Evolutionary conservation across 306 rosid genomes (phyloP).

Genomic region (Biancaea sappan): DNA sequence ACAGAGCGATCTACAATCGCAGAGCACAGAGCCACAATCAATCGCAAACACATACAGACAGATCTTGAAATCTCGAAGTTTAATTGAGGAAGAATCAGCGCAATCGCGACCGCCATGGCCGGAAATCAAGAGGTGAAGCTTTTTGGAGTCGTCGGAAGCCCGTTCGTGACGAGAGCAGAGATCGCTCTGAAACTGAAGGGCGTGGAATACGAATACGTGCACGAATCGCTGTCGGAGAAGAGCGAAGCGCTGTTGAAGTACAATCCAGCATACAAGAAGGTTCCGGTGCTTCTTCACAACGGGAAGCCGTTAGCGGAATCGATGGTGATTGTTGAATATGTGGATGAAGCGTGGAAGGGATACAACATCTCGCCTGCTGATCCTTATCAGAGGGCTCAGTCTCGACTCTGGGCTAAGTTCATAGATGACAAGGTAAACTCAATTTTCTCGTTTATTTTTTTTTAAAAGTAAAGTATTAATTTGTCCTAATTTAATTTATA

Average conservation of each 20-base stretch:
- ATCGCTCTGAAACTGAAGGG: constrained; percentile 49
- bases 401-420: constrained; percentile 44
- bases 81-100: too few relatives aligned
- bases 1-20: too few relatives aligned
- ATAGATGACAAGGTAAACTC: constrained; percentile 49
- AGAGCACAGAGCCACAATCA: too few relatives aligned
- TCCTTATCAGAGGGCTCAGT: constrained; percentile 42
- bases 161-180: constrained; percentile 38
- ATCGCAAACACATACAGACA: too few relatives aligned
- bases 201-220: constrained; percentile 31
- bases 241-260: constrained; percentile 39
- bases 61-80: background rate
- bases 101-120: too few relatives aligned
- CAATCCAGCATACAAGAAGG: constrained; percentile 51
- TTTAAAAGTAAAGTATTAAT: too few relatives aligned
- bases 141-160: constrained; percentile 43
- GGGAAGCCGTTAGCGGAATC: constrained; percentile 46
- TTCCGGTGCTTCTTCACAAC: constrained; percentile 45
- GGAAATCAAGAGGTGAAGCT: constrained; percentile 32
- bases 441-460: too few relatives aligned
- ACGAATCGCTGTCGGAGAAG: constrained; percentile 38
- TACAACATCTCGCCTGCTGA: constrained; percentile 42
- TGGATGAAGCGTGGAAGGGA: constrained; percentile 42
- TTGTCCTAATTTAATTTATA: too few relatives aligned
- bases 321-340: constrained; percentile 46